Evolutionary conservation across 305 asterid species (phyloP), one percentile per base, ranked within the genome.

Genomic region (Fraxinus nigra): DNA sequence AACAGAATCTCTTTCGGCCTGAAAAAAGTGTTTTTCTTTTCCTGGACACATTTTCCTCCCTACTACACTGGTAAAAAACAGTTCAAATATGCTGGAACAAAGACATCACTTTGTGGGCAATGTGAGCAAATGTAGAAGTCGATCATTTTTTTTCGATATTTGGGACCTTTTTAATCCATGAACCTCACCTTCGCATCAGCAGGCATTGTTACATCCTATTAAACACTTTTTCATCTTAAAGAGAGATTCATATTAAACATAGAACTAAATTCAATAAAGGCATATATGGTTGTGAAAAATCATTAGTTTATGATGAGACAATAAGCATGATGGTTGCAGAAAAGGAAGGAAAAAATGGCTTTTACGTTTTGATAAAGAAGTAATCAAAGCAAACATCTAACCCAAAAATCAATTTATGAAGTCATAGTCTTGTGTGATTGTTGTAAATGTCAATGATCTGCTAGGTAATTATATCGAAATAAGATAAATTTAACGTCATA

Each of bases 171-270:
- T 5, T 79, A 18, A 32, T 78, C 86, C 26, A 89, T 79, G 54
- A 79, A 87, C 72, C 76, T 87, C 0, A 88, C 89, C 87, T 88
- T 91, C 34, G 84, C 86, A 51, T 91, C 88, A 1, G 81, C 86
- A 1, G 92, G 90, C 84, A 93, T 86, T 72, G 26, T 24, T 24
- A 24, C 26, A 54, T 91, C 98, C 97, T 92, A 16, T 4, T 14
- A 33, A 33, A 33, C 7, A 33, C 7, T 5, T 33, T 33, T 33
- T 4, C 61, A 48, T 0, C 4, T 13, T 48, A 48, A 48, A 48
- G 18, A 48, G 18, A 48, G 20, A 48, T 48, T 48, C 59, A 13
- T 13, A 6, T 14, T 13, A 51, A 51, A 40, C 51, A 40, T 40
- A 4, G 20, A 51, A 51, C 22, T 13, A 51, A 51, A 51, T 13